These are phyloP conservation scores for Rhizopogon roseolus DNA, from an alignment of 768 basidiomycete species.

Conservation along the genomic window DNA sequence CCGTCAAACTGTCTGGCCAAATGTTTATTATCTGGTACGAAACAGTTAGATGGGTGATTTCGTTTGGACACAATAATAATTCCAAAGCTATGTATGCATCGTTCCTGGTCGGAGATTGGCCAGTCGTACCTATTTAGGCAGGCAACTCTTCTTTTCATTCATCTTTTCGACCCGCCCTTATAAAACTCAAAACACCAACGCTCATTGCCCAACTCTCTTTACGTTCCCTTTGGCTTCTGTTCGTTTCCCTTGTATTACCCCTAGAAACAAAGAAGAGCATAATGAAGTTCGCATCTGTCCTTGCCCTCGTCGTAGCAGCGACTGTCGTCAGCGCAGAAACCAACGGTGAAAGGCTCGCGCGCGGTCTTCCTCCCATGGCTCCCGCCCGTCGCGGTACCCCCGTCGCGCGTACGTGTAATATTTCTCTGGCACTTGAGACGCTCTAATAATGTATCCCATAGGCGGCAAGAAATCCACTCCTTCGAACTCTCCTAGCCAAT, in stretches of 20 bases:
- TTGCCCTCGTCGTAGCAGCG: conserved; percentile 35
- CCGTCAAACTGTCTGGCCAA: too few species aligned
- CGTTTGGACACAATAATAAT: too few species aligned
- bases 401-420: conserved; percentile 24
- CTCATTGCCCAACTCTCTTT: conserved; percentile 8
- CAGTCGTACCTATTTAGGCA: not conserved
- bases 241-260: not conserved
- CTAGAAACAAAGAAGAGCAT: conserved; percentile 5
- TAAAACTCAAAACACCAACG: not conserved
- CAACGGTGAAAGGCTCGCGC: conserved; percentile 50
- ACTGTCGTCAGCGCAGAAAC: conserved; percentile 39
- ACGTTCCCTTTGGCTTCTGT: conserved; percentile 6
- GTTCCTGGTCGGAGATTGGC: not conserved
- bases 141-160: conserved; percentile 2
- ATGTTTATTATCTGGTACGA: too few species aligned
- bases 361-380: conserved; percentile 44
- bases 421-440: not conserved
- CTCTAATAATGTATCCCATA: conserved; percentile 9
- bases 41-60: too few species aligned
- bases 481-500: conserved; percentile 26
- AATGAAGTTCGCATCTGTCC: conserved; percentile 25
- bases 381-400: conserved; percentile 34
- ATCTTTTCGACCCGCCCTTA: not conserved
- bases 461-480: conserved; percentile 32
- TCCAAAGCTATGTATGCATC: too few species aligned